Percentiles rank a stretch among this genome's conserved stretches.
Conservation (phyloP, 306 rosid genomes). For the Ormosia semicastrata region DNA sequence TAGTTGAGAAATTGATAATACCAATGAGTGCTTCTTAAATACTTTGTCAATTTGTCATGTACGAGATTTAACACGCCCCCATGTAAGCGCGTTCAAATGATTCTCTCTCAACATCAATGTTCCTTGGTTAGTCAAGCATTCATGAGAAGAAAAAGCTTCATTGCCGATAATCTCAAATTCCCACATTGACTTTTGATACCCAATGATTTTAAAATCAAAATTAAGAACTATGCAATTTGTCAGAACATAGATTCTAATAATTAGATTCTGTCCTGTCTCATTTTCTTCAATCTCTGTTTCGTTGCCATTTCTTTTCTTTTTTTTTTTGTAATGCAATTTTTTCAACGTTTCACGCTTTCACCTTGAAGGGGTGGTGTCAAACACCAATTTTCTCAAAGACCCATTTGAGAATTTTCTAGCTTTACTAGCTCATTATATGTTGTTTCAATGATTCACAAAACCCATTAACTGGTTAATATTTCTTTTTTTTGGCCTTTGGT, state of each 20-base stretch:
- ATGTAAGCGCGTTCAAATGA: constrained; percentile 30
- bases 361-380: neutral
- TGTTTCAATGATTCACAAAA: neutral
- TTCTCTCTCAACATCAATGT: constrained; percentile 31
- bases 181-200: constrained; percentile 1
- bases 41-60: neutral
- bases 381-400: constrained; percentile 3
- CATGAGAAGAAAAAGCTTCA: neutral
- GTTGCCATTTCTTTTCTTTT: neutral
- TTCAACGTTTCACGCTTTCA: neutral
- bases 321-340: neutral
- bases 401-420: neutral
- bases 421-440: neutral
- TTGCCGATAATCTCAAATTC: neutral
- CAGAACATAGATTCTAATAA: constrained; percentile 19
- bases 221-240: neutral
- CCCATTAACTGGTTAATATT: neutral
- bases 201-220: neutral
- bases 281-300: neutral
- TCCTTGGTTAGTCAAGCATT: constrained; percentile 31
- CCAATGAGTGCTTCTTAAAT: constrained; percentile 4
- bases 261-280: neutral
- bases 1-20: constrained; percentile 2
- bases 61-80: constrained; percentile 26
- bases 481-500: neutral